These are phyloP conservation scores for Magnolia changhungtana DNA, from an alignment of 164 flowering plant species.

Conservation along the genomic window DNA sequence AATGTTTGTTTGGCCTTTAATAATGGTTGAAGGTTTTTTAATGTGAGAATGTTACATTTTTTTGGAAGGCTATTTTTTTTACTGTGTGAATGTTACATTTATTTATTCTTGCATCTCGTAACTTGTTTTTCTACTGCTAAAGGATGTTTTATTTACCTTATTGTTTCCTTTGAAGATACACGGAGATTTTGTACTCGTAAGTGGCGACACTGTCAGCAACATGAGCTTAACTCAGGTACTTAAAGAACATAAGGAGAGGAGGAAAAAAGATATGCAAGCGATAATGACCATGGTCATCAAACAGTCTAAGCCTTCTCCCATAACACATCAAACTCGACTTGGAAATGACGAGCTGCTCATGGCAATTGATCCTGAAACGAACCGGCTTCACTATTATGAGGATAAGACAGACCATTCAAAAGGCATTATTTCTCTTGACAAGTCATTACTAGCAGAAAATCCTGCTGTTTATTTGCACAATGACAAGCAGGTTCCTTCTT, in stretches of 20 bases:
- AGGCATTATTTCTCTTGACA: conserved; percentile 67
- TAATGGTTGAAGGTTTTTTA: too few relatives aligned
- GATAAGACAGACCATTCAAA: conserved; percentile 58
- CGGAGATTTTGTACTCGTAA: conserved; percentile 87
- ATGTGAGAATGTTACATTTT: neutral
- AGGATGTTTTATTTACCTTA: neutral
- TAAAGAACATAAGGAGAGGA: conserved; percentile 84
- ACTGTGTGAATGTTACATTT: neutral
- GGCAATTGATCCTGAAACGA: conserved; percentile 82
- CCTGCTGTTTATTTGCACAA: conserved; percentile 59
- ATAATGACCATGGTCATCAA: conserved; percentile 94
- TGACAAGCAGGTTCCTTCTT: conserved; percentile 70
- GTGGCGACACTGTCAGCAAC: conserved; percentile 96
- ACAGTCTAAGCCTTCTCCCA: conserved; percentile 68
- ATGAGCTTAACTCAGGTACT: conserved; percentile 76
- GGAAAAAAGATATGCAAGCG: conserved; percentile 74
- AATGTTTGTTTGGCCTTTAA: neutral
- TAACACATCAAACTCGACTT: conserved; percentile 81
- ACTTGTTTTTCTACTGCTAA: neutral
- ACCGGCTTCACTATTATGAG: conserved; percentile 81
- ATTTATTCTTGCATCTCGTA: neutral
- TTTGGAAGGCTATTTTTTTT: neutral
- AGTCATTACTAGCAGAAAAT: conserved; percentile 55
- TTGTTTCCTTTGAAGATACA: conserved; percentile 49
- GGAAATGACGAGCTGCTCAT: conserved; percentile 90